These are phyloP conservation scores for Thalassiosira ordinaria DNA, from an alignment of 352 stramenopile genomes.

Conservation along the genomic window DNA sequence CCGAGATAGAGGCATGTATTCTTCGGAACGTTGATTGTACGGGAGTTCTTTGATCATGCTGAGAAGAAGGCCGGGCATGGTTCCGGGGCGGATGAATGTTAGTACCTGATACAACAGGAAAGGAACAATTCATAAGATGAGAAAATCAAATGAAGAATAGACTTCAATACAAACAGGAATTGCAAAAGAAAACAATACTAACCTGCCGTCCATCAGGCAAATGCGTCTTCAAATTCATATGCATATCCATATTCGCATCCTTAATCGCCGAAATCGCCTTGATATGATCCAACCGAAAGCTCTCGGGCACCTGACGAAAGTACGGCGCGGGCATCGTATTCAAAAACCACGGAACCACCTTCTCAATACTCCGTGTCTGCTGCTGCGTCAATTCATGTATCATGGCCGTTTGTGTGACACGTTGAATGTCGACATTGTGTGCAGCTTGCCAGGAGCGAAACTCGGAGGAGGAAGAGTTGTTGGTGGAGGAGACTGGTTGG, in stretches of 20 bases:
- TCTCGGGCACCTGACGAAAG: conserved; percentile 80
- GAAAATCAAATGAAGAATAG: background rate
- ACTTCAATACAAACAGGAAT: background rate
- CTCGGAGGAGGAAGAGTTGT: no score
- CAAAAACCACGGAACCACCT: conserved; percentile 86
- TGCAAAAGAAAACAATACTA: conserved; percentile 1
- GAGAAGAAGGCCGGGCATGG: conserved; percentile 76
- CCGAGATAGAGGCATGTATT: conserved; percentile 69
- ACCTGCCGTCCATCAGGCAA: conserved; percentile 72
- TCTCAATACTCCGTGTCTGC: conserved; percentile 72
- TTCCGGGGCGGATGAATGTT: conserved; percentile 82
- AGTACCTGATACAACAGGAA: no score
- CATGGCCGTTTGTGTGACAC: conserved; percentile 80
- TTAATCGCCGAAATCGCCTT: conserved; percentile 79
- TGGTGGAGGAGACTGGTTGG: no score
- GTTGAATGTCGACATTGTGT: conserved; percentile 81
- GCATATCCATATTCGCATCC: conserved; percentile 75
- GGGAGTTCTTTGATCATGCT: conserved; percentile 82
- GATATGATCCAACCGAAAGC: conserved; percentile 82
- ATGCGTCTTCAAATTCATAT: conserved; percentile 82
- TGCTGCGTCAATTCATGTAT: conserved; percentile 85
- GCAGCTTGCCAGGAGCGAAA: conserved; percentile 69
- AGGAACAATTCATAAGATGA: no score
- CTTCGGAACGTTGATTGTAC: conserved; percentile 53
- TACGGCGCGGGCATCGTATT: conserved; percentile 83